Evolutionary conservation across 768 basidiomycete species (phyloP).

Genomic region (Mycena metata): DNA sequence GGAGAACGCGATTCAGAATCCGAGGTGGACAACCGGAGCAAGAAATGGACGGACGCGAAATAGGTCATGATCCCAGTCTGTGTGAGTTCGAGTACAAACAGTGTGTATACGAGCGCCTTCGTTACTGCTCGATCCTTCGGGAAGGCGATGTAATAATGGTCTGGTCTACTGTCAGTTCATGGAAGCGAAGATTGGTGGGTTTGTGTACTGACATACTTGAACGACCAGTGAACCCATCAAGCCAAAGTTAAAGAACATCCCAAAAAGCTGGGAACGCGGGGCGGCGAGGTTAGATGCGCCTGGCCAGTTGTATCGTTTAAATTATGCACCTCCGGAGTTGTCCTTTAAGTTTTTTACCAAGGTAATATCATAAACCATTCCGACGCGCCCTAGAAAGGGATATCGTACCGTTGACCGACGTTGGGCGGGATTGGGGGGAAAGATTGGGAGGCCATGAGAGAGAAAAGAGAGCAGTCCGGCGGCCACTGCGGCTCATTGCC

Average conservation of each 20-base stretch:
- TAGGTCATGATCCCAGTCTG: slow-evolving; percentile 29
- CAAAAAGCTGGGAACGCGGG: slow-evolving; percentile 20
- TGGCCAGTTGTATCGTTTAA: no score
- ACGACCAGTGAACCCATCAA: slow-evolving; percentile 41
- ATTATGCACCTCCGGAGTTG: slow-evolving; percentile 23
- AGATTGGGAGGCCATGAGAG: slow-evolving; percentile 2
- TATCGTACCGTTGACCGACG: slow-evolving; percentile 10
- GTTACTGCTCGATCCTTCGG: slow-evolving; percentile 45
- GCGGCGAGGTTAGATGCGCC: no score
- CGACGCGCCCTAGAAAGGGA: no score
- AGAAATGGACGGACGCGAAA: slow-evolving; percentile 16
- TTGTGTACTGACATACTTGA: slow-evolving; percentile 52
- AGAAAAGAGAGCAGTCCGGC: neutral
- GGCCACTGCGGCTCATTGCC: no score
- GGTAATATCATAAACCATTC: no score
- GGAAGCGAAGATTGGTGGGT: neutral
- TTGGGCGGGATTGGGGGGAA: slow-evolving; percentile 17
- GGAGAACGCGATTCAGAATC: neutral
- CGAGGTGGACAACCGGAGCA: neutral
- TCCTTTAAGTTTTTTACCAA: neutral
- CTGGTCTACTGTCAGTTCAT: slow-evolving; percentile 32
- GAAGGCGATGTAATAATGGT: slow-evolving; percentile 50
- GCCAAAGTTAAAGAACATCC: slow-evolving; percentile 25
- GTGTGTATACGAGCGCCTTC: slow-evolving; percentile 20
- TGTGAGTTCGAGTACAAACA: slow-evolving; percentile 20